A percentile compares a stretch with the other conserved stretches of the same genome.
These are phyloP conservation scores for Rhodosporidiobolus sp. DNA, from an alignment of 768 basidiomycete genomes.

Conservation along the genomic window DNA sequence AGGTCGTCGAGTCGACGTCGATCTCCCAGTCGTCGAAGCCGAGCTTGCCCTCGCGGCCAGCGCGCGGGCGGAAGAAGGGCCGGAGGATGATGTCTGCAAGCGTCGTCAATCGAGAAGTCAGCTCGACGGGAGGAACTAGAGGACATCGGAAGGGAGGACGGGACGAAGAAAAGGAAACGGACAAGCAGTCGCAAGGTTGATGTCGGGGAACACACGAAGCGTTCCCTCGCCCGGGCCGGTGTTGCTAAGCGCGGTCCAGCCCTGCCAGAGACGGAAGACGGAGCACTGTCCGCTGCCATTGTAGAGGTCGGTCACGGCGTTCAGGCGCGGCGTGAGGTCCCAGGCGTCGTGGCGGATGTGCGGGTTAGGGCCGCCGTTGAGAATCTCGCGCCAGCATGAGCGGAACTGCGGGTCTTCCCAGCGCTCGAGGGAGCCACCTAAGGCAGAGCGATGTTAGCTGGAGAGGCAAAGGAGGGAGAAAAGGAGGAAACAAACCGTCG, in stretches of 20 bases:
- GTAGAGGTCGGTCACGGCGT: slow-evolving; percentile 22
- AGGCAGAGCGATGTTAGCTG: no score
- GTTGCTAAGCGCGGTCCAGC: slow-evolving; percentile 18
- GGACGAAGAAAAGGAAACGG: not conserved
- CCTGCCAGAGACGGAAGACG: slow-evolving; percentile 45
- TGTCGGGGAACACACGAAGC: slow-evolving; percentile 60
- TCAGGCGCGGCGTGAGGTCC: slow-evolving; percentile 12
- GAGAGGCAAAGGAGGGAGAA: no score
- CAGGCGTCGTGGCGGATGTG: slow-evolving; percentile 16
- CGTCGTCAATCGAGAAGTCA: not conserved
- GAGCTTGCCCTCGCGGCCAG: slow-evolving; percentile 43
- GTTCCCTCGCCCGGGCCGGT: slow-evolving; percentile 52
- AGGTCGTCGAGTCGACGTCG: slow-evolving; percentile 56
- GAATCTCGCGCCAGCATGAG: not conserved
- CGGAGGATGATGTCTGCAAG: slow-evolving; percentile 57
- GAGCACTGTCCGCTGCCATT: slow-evolving; percentile 42
- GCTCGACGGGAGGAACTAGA: not conserved
- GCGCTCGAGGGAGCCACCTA: slow-evolving; percentile 63
- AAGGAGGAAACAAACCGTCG: slow-evolving; percentile 53
- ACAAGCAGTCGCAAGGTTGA: slow-evolving; percentile 58
- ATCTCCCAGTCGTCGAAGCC: slow-evolving; percentile 59
- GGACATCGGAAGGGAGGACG: not conserved
- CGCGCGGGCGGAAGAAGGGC: slow-evolving; percentile 60
- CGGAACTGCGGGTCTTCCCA: slow-evolving; percentile 58
- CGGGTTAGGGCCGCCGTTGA: not conserved